A percentile compares a stretch with the other conserved stretches of the same genome.
Evolutionary conservation across 176 grass and related monocot species (phyloP).

Genomic region (Zea mays): Zm-B73-REFERENCE-NAM-5.0 NC_050099.1:75308501-75309000

Average conservation of each 20-base stretch:
- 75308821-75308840: not conserved
- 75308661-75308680: not conserved
- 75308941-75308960: not conserved
- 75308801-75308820: not conserved
- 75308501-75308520: too few species aligned
- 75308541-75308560: too few species aligned
- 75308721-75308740: not conserved
- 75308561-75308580: too few species aligned
- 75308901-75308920: not conserved
- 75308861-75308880: not conserved
- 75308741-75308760: not conserved
- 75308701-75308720: not conserved
- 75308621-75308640: not conserved
- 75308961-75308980: not conserved
- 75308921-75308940: not conserved
- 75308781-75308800: not conserved
- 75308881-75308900: not conserved
- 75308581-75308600: too few species aligned
- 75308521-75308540: too few species aligned
- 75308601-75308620: too few species aligned
- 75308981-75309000: not conserved
- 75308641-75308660: not conserved
- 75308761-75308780: not conserved
- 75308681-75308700: not conserved
- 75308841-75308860: not conserved